Percentiles rank a stretch among this genome's conserved stretches.
These are phyloP conservation scores for Solanum etuberosum DNA, from an alignment of 257 asterid genomes.

Conservation along the genomic window DNA sequence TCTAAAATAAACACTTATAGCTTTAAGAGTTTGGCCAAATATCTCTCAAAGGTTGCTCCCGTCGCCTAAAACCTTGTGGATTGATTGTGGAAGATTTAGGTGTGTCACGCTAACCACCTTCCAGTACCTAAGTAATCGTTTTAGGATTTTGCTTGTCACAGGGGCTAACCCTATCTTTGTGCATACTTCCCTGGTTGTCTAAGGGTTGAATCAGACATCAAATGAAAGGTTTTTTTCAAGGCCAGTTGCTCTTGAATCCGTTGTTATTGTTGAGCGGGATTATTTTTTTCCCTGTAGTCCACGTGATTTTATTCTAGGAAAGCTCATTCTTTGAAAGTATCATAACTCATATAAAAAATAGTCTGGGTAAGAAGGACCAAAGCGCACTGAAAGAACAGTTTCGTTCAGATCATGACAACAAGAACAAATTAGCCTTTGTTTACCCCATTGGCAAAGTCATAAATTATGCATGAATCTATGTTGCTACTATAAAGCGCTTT, in stretches of 20 bases:
- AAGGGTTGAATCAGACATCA: background rate
- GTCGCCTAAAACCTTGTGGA: background rate
- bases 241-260: background rate
- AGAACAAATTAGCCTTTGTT: background rate
- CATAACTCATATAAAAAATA: no score
- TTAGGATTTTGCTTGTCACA: accelerated
- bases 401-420: background rate
- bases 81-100: background rate
- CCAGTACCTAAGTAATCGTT: background rate
- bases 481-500: background rate
- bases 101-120: background rate
- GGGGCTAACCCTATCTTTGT: background rate
- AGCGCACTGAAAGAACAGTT: background rate
- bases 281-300: background rate
- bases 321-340: no score
- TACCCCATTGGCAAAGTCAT: background rate
- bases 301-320: no score
- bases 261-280: no score
- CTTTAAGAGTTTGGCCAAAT: background rate
- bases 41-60: background rate
- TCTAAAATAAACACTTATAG: background rate
- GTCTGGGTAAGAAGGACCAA: no score
- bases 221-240: background rate
- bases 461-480: background rate
- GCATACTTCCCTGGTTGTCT: background rate